A percentile compares a stretch with the other conserved stretches of the same genome.
Evolutionary conservation across 225 moss, liverwort and hornwort species (phyloP).

Genomic region (Antitrichia curtipendula): DNA sequence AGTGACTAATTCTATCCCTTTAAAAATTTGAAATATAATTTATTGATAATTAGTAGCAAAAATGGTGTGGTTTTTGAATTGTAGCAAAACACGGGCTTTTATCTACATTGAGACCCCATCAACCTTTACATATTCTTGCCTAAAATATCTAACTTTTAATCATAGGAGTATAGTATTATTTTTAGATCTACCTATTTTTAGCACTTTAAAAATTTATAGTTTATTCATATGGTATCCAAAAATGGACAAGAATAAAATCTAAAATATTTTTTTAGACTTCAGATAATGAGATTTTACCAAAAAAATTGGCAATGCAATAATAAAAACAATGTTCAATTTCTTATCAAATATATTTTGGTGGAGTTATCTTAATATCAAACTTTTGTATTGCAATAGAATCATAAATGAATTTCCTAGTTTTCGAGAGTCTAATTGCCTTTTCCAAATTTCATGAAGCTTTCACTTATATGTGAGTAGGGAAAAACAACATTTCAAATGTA

Average conservation of each 20-base stretch:
- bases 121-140: too few species aligned
- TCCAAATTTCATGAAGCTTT: background rate
- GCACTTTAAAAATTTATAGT: too few species aligned
- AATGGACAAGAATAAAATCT: background rate
- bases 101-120: too few species aligned
- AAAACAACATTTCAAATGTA: background rate
- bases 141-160: background rate
- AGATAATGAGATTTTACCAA: too few species aligned
- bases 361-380: background rate
- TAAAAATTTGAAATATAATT: background rate
- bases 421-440: background rate
- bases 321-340: background rate
- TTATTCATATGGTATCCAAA: too few species aligned
- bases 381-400: accelerated
- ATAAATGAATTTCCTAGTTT: background rate
- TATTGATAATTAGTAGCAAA: too few species aligned
- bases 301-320: background rate
- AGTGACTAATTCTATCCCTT: background rate
- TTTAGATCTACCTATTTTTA: background rate
- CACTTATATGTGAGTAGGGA: background rate
- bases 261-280: background rate
- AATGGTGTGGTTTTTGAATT: too few species aligned
- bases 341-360: background rate
- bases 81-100: too few species aligned
- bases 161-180: too few species aligned